A percentile compares a stretch with the other conserved stretches of the same genome.
Evolutionary conservation across 495 filamentous ascomycete species (phyloP).

Genomic region (Penicillium lagena): DNA sequence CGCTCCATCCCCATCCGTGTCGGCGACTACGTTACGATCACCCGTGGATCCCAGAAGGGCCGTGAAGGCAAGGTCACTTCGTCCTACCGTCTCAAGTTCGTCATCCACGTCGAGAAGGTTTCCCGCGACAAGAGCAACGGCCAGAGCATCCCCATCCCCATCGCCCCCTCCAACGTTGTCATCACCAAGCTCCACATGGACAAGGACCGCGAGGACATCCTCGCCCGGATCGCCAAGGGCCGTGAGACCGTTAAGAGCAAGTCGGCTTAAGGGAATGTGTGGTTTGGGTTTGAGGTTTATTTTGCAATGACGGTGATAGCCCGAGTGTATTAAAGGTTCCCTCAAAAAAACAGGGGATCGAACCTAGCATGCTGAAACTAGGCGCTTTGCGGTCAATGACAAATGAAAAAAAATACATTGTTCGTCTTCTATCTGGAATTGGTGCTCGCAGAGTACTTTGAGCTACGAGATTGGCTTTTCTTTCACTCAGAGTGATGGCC

Average conservation of each 20-base stretch:
- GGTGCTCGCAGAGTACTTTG: not conserved
- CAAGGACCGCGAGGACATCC: constrained; percentile 66
- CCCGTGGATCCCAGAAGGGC: constrained; percentile 87
- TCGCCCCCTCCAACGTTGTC: constrained; percentile 88
- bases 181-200: constrained; percentile 97
- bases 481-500: not conserved
- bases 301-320: constrained; percentile 2
- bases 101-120: constrained; percentile 88
- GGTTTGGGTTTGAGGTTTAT: not conserved
- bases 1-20: constrained; percentile 96
- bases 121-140: constrained; percentile 91
- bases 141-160: constrained; percentile 79
- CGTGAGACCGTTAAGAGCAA: constrained; percentile 43
- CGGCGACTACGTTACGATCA: constrained; percentile 86
- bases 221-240: constrained; percentile 49
- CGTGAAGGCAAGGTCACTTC: constrained; percentile 87
- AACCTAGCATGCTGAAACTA: constrained; percentile 10
- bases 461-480: not conserved
- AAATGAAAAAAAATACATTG: constrained; percentile 4
- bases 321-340: constrained; percentile 8
- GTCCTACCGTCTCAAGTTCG: constrained; percentile 97
- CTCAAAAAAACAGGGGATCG: constrained; percentile 10
- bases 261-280: constrained; percentile 3
- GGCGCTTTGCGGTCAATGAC: constrained; percentile 2
- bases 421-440: not conserved